phyloP scores from a whole-genome alignment of 164 flowering plant genomes.

The Vitis rupestris region DNA sequence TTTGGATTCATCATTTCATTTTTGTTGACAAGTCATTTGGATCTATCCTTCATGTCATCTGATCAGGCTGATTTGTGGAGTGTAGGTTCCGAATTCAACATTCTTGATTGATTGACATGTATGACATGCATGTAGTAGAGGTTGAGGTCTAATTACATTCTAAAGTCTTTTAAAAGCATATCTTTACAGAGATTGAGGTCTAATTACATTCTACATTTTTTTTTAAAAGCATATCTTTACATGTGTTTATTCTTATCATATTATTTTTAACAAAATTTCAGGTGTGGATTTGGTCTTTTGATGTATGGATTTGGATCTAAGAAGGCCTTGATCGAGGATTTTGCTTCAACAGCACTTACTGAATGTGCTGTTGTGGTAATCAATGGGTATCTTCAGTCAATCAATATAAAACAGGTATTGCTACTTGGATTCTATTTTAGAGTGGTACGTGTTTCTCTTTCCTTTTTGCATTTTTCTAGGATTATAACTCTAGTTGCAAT shows the following conservation, averaged over 20 bases:
- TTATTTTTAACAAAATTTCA: constrained; percentile 14
- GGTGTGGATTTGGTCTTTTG: constrained; percentile 89
- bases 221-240: neutral
- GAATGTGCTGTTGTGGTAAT: constrained; percentile 77
- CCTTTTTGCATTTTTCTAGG: too few relatives aligned
- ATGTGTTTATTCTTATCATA: neutral
- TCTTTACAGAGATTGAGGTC: neutral
- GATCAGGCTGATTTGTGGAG: too few relatives aligned
- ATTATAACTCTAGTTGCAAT: too few relatives aligned
- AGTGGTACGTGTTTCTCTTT: neutral
- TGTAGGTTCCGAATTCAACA: too few relatives aligned
- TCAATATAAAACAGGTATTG: constrained; percentile 85
- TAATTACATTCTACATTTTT: too few relatives aligned
- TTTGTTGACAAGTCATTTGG: too few relatives aligned
- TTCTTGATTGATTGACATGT: too few relatives aligned
- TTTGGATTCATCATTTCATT: too few relatives aligned
- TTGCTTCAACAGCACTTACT: constrained; percentile 74
- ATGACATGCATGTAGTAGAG: too few relatives aligned
- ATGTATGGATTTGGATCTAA: constrained; percentile 98
- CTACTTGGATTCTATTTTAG: neutral
- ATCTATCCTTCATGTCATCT: too few relatives aligned
- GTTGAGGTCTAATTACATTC: too few relatives aligned
- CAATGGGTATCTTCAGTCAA: constrained; percentile 89
- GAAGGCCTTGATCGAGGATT: constrained; percentile 86
- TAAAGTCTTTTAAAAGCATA: neutral